Base-by-base conservation (phyloP, 495 filamentous ascomycete genomes). In the Cairneyella variabilis region DNA sequence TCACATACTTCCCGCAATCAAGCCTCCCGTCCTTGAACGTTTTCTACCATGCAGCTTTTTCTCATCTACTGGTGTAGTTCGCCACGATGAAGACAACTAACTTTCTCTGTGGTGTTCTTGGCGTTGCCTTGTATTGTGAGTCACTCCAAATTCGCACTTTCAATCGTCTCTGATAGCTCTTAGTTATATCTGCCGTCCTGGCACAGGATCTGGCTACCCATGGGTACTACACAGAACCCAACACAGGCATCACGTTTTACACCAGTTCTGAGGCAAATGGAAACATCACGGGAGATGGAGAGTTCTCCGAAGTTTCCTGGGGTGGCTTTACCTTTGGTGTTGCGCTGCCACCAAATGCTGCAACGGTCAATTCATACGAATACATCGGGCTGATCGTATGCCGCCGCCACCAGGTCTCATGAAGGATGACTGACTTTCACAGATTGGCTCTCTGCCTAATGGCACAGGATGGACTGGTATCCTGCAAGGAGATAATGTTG, bases 301-400 rank as follows among this genome's bases (percentile, higher is more conserved):
- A 48, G 16, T 47, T 51, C 16, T 50, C 54, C 1, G 16, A 25
- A 9, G 34, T 37, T 25, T 46, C 50, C 10, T 2, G 26, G 27
- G 75, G 74, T 14, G 64, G 67, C 0, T 73, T 71, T 51, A 78
- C 78, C 42, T 78, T 75, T 49, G 83, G 83, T 59, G 43, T 83
- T 47, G 70, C 75, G 3, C 65, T 86, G n/a, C 83, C 83, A 10
- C 37, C 61, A 14, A 72, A 74, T 55, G 74, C 76, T 14, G 64
- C 76, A 14, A 71, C 67, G 6, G 72, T 70, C 41, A 69, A 82
- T 54, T 71, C 76, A 1, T 71, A 64, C 32, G 82, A 84, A 57
- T 85, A 82, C 51, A 79, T 85, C 53, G 83, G 83, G 52, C 50
- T 74, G 12, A 64, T 79, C 48, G 76, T 79, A 69, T 3, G 69